Percentiles rank a stretch among this genome's conserved stretches.
phyloP scores from a whole-genome alignment of 2,329 filamentous ascomycete genomes.

The Aurifilum marmelostoma region DNA sequence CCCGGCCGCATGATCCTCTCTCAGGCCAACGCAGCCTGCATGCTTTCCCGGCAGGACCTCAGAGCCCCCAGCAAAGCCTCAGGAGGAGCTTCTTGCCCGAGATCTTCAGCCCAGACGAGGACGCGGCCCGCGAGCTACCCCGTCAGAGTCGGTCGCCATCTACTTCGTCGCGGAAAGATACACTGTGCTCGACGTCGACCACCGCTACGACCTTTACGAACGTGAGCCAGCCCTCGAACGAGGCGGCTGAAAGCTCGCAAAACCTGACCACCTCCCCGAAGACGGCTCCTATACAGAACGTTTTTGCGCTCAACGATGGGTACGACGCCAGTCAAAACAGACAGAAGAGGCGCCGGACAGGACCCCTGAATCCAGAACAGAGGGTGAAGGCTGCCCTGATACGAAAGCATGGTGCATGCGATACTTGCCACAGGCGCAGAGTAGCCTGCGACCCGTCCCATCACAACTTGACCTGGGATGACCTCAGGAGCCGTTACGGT shows the following conservation, averaged over 20 bases:
- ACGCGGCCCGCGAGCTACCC: neutral
- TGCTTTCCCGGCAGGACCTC: neutral
- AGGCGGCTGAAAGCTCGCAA: constrained; percentile 55
- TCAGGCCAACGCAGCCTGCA: constrained; percentile 21
- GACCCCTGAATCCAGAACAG: constrained; percentile 60
- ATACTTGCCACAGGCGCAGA: constrained; percentile 58
- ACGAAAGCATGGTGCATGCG: constrained; percentile 61
- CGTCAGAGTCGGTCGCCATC: constrained; percentile 34
- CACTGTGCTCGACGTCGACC: constrained; percentile 57
- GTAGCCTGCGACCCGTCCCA: constrained; percentile 45
- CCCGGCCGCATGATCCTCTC: constrained; percentile 28
- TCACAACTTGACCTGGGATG: neutral
- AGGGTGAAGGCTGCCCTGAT: constrained; percentile 63
- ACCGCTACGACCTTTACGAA: constrained; percentile 49
- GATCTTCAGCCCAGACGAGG: neutral
- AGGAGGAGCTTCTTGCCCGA: constrained; percentile 18
- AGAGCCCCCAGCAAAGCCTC: constrained; percentile 23
- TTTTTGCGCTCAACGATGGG: constrained; percentile 60
- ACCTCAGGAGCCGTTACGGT: constrained; percentile 25
- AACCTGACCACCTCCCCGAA: constrained; percentile 54
- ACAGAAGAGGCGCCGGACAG: constrained; percentile 61
- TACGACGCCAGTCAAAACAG: constrained; percentile 56
- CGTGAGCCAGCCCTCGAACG: constrained; percentile 45
- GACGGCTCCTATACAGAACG: constrained; percentile 48
- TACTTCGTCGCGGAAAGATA: constrained; percentile 50